These are phyloP conservation scores for Chamaecrista fasciculata DNA, from an alignment of 306 rosid genomes.

Conservation along the genomic window DNA sequence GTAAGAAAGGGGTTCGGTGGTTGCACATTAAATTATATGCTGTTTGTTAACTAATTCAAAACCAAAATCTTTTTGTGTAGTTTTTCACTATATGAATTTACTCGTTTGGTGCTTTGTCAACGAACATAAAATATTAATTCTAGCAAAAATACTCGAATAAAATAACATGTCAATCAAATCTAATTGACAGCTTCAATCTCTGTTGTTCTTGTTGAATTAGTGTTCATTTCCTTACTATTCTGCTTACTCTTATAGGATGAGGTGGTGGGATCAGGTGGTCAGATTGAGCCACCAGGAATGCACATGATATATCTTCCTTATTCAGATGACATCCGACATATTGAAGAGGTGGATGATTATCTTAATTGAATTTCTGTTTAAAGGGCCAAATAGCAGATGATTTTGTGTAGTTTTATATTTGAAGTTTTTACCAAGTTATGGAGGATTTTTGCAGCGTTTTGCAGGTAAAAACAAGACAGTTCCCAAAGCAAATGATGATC, in stretches of 20 bases:
- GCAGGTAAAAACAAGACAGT: conserved; percentile 42
- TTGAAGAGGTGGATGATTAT: conserved; percentile 72
- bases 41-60: not conserved
- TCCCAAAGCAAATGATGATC: conserved; percentile 69
- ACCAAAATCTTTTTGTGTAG: not conserved
- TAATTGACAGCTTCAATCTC: conserved; percentile 8
- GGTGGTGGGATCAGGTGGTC: conserved; percentile 62
- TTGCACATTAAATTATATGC: conserved; percentile 7
- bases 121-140: not conserved
- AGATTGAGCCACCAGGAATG: conserved; percentile 97
- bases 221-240: not conserved
- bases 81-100: not conserved
- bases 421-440: conserved; percentile 24
- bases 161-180: not conserved
- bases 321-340: conserved; percentile 82
- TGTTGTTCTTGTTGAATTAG: not conserved
- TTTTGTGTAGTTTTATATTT: conserved; percentile 22
- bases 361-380: conserved; percentile 21
- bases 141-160: too few relatives aligned
- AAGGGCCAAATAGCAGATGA: conserved; percentile 6
- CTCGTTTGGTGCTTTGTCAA: not conserved
- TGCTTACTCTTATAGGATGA: conserved; percentile 59
- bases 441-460: conserved; percentile 52
- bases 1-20: not conserved
- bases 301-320: conserved; percentile 91